Conservation (phyloP, 345 rosid genomes). For the Raphanus raphanistrum region DNA sequence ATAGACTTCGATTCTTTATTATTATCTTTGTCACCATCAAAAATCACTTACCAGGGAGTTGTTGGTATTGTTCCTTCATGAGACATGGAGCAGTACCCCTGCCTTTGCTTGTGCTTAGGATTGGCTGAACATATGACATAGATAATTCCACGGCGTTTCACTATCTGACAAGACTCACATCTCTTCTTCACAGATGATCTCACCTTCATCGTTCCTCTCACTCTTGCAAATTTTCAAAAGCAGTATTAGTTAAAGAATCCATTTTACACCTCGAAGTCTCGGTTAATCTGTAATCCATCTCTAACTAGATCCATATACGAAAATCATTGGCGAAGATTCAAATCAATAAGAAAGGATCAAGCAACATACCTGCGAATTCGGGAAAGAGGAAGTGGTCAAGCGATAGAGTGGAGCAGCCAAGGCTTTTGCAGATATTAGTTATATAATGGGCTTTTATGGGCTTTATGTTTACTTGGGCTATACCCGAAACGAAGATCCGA, state of each 20-base stretch:
- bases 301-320: neutral
- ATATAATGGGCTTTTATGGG: too few species aligned
- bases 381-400: conserved; percentile 3
- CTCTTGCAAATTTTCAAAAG: neutral
- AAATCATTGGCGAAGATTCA: neutral
- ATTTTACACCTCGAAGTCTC: neutral
- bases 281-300: neutral
- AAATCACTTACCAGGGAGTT: conserved; percentile 42
- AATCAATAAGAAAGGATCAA: conserved; percentile 4
- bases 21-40: neutral
- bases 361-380: conserved; percentile 18
- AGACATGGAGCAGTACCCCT: conserved; percentile 64
- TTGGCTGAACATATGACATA: conserved; percentile 69
- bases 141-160: conserved; percentile 86
- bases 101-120: conserved; percentile 93
- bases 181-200: conserved; percentile 94
- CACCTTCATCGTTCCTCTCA: conserved; percentile 74
- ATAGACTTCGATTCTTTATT: neutral
- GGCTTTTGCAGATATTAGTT: neutral
- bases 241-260: neutral
- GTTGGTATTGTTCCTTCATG: conserved; percentile 44
- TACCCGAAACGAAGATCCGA: conserved; percentile 6
- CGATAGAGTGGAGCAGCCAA: neutral
- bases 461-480: neutral
- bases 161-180: conserved; percentile 86